Percentiles rank a stretch among this genome's conserved stretches.
These are phyloP conservation scores for Penicillium psychrosexuale DNA, from an alignment of 2,329 filamentous ascomycete species.

Conservation along the genomic window DNA sequence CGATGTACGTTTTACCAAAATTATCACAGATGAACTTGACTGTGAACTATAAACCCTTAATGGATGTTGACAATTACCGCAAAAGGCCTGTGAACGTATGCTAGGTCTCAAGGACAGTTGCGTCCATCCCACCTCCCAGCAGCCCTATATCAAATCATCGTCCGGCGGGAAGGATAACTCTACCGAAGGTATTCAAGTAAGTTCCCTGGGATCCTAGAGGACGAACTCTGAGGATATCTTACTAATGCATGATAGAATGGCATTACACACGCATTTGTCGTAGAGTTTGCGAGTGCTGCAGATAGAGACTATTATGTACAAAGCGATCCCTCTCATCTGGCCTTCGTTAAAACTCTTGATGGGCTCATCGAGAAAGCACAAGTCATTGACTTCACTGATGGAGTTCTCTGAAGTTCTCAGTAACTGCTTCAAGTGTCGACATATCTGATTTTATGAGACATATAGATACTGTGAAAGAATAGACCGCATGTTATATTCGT, in stretches of 20 bases:
- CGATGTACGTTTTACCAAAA: slow-evolving; percentile 47
- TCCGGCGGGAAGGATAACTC: slow-evolving; percentile 62
- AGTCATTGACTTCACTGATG: slow-evolving; percentile 35
- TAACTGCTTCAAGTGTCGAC: too few species aligned
- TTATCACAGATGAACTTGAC: not conserved
- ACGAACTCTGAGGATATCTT: not conserved
- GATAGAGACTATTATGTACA: slow-evolving; percentile 68
- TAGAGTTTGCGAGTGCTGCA: slow-evolving; percentile 60
- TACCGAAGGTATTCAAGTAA: slow-evolving; percentile 59
- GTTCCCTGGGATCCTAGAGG: slow-evolving; percentile 6
- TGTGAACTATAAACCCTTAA: not conserved
- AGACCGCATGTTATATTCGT: not conserved
- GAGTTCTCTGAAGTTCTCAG: slow-evolving; percentile 16
- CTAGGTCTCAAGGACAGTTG: slow-evolving; percentile 57
- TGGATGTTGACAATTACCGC: not conserved
- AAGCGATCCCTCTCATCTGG: slow-evolving; percentile 62
- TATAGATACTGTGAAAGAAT: not conserved
- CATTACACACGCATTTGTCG: slow-evolving; percentile 67
- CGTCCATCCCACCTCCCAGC: slow-evolving; percentile 56
- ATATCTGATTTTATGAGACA: not conserved
- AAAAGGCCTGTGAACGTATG: slow-evolving; percentile 56
- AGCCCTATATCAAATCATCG: slow-evolving; percentile 59
- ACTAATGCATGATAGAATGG: slow-evolving; percentile 44
- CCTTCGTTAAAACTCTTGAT: slow-evolving; percentile 51
- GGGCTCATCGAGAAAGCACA: slow-evolving; percentile 35